These are phyloP conservation scores for Nicotiana otophora DNA, from an alignment of 257 asterid species.

Conservation along the genomic window DNA sequence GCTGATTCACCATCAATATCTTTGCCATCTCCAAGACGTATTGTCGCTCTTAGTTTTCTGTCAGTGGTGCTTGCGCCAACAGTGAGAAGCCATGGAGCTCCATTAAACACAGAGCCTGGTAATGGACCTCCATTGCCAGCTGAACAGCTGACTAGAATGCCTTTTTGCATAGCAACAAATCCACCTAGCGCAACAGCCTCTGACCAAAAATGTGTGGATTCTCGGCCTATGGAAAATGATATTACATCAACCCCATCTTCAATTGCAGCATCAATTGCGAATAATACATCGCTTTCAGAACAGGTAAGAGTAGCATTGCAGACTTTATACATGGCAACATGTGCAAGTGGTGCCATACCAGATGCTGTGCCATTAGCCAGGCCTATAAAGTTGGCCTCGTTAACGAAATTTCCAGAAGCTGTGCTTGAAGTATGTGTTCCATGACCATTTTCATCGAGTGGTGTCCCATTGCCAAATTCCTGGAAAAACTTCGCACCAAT, in stretches of 20 bases:
- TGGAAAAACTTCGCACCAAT: slow-evolving; percentile 24
- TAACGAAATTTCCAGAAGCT: slow-evolving; percentile 27
- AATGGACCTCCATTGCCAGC: slow-evolving; percentile 27
- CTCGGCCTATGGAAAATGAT: slow-evolving; percentile 23
- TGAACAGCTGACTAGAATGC: slow-evolving; percentile 27
- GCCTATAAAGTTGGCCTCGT: slow-evolving; percentile 13
- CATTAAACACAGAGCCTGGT: slow-evolving; percentile 16
- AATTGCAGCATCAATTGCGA: slow-evolving; percentile 27
- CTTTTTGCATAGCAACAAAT: slow-evolving; percentile 22
- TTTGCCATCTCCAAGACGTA: slow-evolving; percentile 22
- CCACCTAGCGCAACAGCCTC: slow-evolving; percentile 25
- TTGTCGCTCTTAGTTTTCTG: not conserved
- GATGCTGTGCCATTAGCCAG: slow-evolving; percentile 28
- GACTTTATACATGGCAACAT: slow-evolving; percentile 24
- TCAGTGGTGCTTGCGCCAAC: slow-evolving; percentile 39
- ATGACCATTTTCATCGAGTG: slow-evolving; percentile 24
- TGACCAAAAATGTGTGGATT: slow-evolving; percentile 2
- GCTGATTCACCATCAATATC: slow-evolving; percentile 21
- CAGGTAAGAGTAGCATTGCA: slow-evolving; percentile 5
- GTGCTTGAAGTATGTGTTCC: slow-evolving; percentile 33
- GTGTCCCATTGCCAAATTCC: not conserved
- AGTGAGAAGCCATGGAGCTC: slow-evolving; percentile 40
- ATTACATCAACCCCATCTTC: slow-evolving; percentile 35
- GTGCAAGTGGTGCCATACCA: slow-evolving; percentile 36
- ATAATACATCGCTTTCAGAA: slow-evolving; percentile 18